Evolutionary conservation across 805 yeast species (phyloP).

Genomic region (Wickerhamiella bombiphila): DNA sequence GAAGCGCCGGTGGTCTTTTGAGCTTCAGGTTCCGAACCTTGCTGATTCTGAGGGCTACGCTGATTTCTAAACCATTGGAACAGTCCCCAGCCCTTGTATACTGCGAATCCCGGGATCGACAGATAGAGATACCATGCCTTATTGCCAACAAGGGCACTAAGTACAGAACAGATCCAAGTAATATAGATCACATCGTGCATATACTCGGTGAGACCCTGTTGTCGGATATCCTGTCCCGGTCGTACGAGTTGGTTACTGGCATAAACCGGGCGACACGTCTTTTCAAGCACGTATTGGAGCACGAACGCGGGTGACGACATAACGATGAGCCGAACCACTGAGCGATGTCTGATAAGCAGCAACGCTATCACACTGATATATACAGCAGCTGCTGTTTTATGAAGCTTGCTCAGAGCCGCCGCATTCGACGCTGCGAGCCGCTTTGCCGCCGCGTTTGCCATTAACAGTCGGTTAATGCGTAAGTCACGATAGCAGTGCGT

Average conservation of each 20-base stretch:
- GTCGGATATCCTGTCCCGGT: constrained; percentile 49
- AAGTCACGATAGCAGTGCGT: too few relatives aligned
- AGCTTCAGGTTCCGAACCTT: constrained; percentile 1
- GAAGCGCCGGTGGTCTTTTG: background rate
- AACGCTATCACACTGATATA: constrained; percentile 9
- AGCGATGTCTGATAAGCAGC: background rate
- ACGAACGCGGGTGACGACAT: constrained; percentile 27
- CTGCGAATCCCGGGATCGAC: constrained; percentile 13
- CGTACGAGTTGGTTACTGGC: constrained; percentile 29
- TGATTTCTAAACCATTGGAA: constrained; percentile 12
- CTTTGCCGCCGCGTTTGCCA: constrained; percentile 34
- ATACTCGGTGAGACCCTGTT: constrained; percentile 55
- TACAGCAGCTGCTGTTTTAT: constrained; percentile 26
- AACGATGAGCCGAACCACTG: background rate
- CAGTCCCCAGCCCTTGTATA: constrained; percentile 14
- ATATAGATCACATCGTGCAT: constrained; percentile 55
- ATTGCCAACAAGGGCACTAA: constrained; percentile 42
- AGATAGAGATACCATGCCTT: constrained; percentile 44
- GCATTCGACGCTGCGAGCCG: constrained; percentile 26
- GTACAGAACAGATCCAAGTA: constrained; percentile 42
- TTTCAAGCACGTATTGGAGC: constrained; percentile 40
- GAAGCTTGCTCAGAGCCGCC: constrained; percentile 22
- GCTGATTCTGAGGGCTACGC: too few relatives aligned
- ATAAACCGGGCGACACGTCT: constrained; percentile 45
- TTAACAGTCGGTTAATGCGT: constrained; percentile 13